Conservation (phyloP, 2,329 filamentous ascomycete species). For the Alternaria arbusti region DNA sequence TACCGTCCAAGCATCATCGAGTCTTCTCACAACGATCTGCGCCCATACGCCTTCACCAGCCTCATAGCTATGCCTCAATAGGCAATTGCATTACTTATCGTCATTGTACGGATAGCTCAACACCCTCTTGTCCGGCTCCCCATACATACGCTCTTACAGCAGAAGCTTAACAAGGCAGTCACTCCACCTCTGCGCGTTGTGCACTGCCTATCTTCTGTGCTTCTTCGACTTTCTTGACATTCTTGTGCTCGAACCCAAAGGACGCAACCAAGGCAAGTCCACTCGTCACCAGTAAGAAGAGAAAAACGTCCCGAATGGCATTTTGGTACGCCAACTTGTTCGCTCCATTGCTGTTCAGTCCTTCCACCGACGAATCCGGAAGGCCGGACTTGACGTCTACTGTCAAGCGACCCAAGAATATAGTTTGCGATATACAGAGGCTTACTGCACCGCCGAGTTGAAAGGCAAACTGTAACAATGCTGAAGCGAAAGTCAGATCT, state of each 20-base stretch:
- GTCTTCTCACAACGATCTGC: not conserved
- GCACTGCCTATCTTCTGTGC: not conserved
- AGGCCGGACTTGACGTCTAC: not conserved
- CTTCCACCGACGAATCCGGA: not conserved
- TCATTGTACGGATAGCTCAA: not conserved
- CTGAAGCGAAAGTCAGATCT: not conserved
- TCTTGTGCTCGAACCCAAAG: slow-evolving; percentile 13
- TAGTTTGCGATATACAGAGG: not conserved
- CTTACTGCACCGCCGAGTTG: not conserved
- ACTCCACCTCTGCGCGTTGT: not conserved
- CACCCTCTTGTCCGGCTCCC: not conserved
- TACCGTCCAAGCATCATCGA: not conserved
- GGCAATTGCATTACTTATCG: not conserved
- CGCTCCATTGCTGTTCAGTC: not conserved
- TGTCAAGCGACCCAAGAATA: not conserved
- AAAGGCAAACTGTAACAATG: not conserved
- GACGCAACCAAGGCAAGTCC: not conserved
- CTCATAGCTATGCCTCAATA: not conserved
- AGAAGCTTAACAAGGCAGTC: not conserved
- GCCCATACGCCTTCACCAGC: not conserved
- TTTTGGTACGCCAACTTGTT: not conserved
- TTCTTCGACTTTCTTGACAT: slow-evolving; percentile 3
- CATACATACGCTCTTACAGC: not conserved
- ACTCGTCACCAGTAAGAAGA: slow-evolving; percentile 4
- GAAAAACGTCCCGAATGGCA: not conserved